A percentile compares a stretch with the other conserved stretches of the same genome.
Conservation (phyloP, 2,329 filamentous ascomycete species). For the Trichoderma afroharzianum region DNA sequence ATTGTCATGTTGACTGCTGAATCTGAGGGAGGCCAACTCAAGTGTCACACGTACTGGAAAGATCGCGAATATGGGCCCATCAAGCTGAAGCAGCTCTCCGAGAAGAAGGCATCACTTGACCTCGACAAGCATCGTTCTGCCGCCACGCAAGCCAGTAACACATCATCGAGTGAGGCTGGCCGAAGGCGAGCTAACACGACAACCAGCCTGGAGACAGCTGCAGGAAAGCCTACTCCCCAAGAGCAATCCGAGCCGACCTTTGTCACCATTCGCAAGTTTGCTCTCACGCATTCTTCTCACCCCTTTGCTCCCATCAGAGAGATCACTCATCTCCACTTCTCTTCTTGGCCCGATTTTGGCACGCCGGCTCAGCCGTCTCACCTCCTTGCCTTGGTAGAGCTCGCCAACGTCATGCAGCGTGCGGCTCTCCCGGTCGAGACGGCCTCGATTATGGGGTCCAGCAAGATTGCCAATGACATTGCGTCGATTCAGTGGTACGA, state of each 20-base stretch:
- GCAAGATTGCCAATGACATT: slow-evolving; percentile 27
- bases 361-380: slow-evolving; percentile 85
- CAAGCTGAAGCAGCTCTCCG: slow-evolving; percentile 71
- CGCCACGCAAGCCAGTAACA: slow-evolving; percentile 32
- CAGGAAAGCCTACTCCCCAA: slow-evolving; percentile 26
- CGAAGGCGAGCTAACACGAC: slow-evolving; percentile 55
- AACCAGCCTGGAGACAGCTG: slow-evolving; percentile 39
- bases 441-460: slow-evolving; percentile 33
- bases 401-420: slow-evolving; percentile 72
- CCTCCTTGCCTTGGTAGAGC: slow-evolving; percentile 82
- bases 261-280: slow-evolving; percentile 83
- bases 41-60: slow-evolving; percentile 93
- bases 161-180: slow-evolving; percentile 35
- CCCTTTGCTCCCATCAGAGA: slow-evolving; percentile 87
- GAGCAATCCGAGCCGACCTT: slow-evolving; percentile 59
- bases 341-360: slow-evolving; percentile 96
- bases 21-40: slow-evolving; percentile 86
- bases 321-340: slow-evolving; percentile 91
- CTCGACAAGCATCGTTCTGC: slow-evolving; percentile 51
- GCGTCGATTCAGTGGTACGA: slow-evolving; percentile 47
- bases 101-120: slow-evolving; percentile 78
- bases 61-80: slow-evolving; percentile 73
- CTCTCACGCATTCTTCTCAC: slow-evolving; percentile 68
- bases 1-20: slow-evolving; percentile 97
- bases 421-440: slow-evolving; percentile 49